phyloP scores from a whole-genome alignment of 371 early-diverging fungal genomes.

The Conidiobolus coronatus region DNA sequence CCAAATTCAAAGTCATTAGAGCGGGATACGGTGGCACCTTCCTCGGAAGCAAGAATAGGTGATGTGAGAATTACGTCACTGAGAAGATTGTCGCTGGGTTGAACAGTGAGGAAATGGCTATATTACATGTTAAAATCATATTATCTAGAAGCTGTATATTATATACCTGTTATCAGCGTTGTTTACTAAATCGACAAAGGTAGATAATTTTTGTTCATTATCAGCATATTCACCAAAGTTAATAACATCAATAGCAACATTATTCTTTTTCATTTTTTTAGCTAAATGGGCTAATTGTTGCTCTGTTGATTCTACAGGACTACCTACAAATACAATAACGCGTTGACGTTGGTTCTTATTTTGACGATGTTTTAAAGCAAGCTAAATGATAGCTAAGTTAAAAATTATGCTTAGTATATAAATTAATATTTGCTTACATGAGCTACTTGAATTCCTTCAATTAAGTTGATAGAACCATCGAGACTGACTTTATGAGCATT shows the following conservation, averaged over 20 bases:
- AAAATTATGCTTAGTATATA: not conserved
- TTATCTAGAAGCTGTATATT: not conserved
- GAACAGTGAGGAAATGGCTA: constrained; percentile 78
- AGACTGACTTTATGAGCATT: constrained; percentile 63
- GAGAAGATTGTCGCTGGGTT: constrained; percentile 85
- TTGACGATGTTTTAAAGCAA: constrained; percentile 88
- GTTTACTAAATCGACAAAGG: constrained; percentile 75
- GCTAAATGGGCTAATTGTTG: constrained; percentile 70
- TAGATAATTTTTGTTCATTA: constrained; percentile 75
- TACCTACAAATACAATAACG: constrained; percentile 85
- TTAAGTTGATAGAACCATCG: constrained; percentile 46
- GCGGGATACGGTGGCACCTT: constrained; percentile 26
- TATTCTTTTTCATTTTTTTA: constrained; percentile 94
- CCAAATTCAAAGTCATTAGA: constrained; percentile 75
- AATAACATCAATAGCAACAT: constrained; percentile 83
- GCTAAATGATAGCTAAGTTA: constrained; percentile 11
- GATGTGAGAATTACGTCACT: constrained; percentile 72
- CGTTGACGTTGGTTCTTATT: constrained; percentile 89
- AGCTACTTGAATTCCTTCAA: constrained; percentile 83
- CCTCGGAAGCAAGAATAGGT: constrained; percentile 68
- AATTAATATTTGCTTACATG: constrained; percentile 31
- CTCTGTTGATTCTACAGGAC: constrained; percentile 62
- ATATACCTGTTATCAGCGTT: constrained; percentile 62
- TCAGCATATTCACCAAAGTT: constrained; percentile 90
- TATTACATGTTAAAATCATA: not conserved